Conservation (phyloP, 2,329 filamentous ascomycete genomes). For the Meredithiella fracta region DNA sequence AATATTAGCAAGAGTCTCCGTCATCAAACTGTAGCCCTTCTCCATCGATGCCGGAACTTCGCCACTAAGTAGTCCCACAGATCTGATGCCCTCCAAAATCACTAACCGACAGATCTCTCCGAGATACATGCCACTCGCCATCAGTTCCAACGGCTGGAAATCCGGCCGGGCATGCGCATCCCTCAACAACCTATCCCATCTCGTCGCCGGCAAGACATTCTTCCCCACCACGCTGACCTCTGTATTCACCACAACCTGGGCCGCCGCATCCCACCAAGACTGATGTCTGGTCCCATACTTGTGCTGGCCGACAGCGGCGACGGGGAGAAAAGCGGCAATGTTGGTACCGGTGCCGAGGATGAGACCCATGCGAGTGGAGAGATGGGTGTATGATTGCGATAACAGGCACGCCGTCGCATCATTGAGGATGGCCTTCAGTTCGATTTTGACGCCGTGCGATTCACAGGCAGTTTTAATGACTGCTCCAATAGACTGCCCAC, state of each 20-base stretch:
- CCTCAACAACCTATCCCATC: conserved; percentile 41
- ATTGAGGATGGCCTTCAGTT: conserved; percentile 46
- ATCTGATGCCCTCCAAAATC: conserved; percentile 41
- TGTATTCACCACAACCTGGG: conserved; percentile 50
- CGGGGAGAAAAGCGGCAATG: conserved; percentile 46
- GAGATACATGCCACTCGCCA: conserved; percentile 49
- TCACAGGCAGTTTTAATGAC: conserved; percentile 39
- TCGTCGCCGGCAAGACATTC: conserved; percentile 40
- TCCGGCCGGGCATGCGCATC: conserved; percentile 36
- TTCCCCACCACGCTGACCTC: conserved; percentile 51
- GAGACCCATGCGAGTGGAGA: conserved; percentile 43
- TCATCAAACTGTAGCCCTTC: conserved; percentile 40
- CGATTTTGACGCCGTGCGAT: conserved; percentile 33
- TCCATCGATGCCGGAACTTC: conserved; percentile 36
- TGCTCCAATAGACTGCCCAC: conserved; percentile 43
- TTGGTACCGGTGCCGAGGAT: conserved; percentile 54
- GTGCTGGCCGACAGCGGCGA: conserved; percentile 33
- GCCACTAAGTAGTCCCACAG: conserved; percentile 38
- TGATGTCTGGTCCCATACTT: conserved; percentile 42
- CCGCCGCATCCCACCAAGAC: conserved; percentile 40
- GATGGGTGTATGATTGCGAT: conserved; percentile 43
- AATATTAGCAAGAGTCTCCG: conserved; percentile 41
- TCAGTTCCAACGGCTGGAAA: conserved; percentile 45
- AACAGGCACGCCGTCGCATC: conserved; percentile 51
- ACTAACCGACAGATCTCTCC: conserved; percentile 46